Conservation (phyloP, 1,139 yeast genomes). For the Kodamaea fungicola region DNA sequence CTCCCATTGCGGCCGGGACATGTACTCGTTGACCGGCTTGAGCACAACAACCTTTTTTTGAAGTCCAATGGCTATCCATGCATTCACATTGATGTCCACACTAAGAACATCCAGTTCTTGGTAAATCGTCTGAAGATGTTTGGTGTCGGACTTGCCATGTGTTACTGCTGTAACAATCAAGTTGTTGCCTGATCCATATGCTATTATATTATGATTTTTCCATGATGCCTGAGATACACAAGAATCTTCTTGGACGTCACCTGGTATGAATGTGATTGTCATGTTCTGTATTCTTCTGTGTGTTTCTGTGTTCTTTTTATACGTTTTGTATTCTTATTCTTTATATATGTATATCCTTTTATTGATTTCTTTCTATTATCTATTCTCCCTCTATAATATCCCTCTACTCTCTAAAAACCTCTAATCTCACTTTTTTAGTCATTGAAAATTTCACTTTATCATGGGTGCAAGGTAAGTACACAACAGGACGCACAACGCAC, state of each 20-base stretch:
- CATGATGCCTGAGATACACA: constrained; percentile 64
- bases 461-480: constrained; percentile 35
- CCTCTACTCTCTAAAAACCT: too few species aligned
- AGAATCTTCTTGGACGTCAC: constrained; percentile 67
- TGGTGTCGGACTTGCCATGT: constrained; percentile 11
- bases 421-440: too few species aligned
- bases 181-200: constrained; percentile 87
- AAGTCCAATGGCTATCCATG: constrained; percentile 50
- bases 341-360: too few species aligned
- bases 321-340: too few species aligned
- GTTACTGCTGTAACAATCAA: constrained; percentile 49
- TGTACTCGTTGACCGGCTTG: constrained; percentile 44
- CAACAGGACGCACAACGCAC: constrained; percentile 4
- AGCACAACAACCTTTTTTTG: constrained; percentile 31
- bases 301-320: too few species aligned
- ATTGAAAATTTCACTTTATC: too few species aligned
- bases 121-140: constrained; percentile 71
- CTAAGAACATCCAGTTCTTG: constrained; percentile 64
- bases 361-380: too few species aligned
- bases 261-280: constrained; percentile 76
- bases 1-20: constrained; percentile 49
- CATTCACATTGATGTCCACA: constrained; percentile 63
- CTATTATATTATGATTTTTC: constrained; percentile 63
- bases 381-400: too few species aligned
- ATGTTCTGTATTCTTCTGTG: constrained; percentile 23